phyloP scores from a whole-genome alignment of 805 yeast species.

The Cyberlindnera xishuangbannaensis region DNA sequence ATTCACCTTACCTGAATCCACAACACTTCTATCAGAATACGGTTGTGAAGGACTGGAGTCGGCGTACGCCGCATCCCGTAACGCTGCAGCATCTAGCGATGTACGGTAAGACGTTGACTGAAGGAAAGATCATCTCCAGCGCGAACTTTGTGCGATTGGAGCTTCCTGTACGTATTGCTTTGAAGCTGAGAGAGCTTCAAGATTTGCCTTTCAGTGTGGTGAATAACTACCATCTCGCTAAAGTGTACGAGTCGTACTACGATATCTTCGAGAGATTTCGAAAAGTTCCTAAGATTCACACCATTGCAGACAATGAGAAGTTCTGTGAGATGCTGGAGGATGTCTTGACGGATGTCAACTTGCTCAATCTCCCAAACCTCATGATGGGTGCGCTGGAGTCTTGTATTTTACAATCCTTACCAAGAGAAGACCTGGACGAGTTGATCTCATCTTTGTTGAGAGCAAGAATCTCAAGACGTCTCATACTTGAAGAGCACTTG shows the following conservation, averaged over 20 bases:
- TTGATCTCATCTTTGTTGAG: constrained; percentile 74
- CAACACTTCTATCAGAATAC: constrained; percentile 88
- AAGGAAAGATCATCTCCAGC: constrained; percentile 69
- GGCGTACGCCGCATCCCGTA: constrained; percentile 78
- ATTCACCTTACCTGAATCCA: constrained; percentile 43
- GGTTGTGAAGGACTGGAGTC: constrained; percentile 55
- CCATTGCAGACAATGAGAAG: constrained; percentile 66
- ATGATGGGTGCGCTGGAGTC: constrained; percentile 92
- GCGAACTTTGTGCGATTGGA: constrained; percentile 89
- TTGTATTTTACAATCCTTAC: constrained; percentile 50
- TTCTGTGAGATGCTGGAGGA: constrained; percentile 62
- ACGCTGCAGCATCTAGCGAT: constrained; percentile 86
- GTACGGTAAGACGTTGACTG: constrained; percentile 73
- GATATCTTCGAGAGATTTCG: constrained; percentile 84
- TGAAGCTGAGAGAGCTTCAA: constrained; percentile 75
- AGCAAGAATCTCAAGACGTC: constrained; percentile 83
- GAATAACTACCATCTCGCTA: constrained; percentile 78
- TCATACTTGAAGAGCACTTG: constrained; percentile 87
- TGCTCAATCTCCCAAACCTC: constrained; percentile 76
- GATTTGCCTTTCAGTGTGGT: constrained; percentile 76
- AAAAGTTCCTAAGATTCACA: constrained; percentile 58
- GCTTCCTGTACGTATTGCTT: constrained; percentile 76
- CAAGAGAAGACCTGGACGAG: constrained; percentile 58
- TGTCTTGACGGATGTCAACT: constrained; percentile 69
- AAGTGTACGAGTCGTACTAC: constrained; percentile 85